Evolutionary conservation across 1,139 yeast species (phyloP).

Genomic region (Chernovozyma aurita): DNA sequence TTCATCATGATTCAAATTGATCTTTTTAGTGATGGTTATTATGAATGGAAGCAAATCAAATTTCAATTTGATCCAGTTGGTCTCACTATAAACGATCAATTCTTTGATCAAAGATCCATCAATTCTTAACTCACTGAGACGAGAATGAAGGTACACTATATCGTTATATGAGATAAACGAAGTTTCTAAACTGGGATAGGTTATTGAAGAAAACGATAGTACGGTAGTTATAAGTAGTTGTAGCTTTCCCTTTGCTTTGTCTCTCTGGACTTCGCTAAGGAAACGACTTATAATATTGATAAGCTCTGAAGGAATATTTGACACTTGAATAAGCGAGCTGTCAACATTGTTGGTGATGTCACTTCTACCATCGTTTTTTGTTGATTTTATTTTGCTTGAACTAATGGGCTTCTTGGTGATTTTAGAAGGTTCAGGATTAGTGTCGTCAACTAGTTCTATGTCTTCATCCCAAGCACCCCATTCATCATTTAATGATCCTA

Average conservation of each 20-base stretch:
- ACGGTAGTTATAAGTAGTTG: constrained; percentile 17
- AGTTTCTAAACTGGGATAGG: constrained; percentile 28
- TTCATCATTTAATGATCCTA: constrained; percentile 3
- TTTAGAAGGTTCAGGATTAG: background rate
- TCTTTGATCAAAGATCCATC: background rate
- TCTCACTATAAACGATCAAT: constrained; percentile 1
- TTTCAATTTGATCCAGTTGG: constrained; percentile 5
- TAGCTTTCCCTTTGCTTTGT: background rate
- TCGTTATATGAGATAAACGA: constrained; percentile 38
- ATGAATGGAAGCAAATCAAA: constrained; percentile 4
- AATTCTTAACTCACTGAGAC: background rate
- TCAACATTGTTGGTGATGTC: background rate
- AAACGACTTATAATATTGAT: background rate
- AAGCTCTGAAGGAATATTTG: background rate
- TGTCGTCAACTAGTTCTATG: background rate
- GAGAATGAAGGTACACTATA: constrained; percentile 19
- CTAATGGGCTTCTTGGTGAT: background rate
- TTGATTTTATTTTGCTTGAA: background rate
- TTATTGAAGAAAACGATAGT: constrained; percentile 26
- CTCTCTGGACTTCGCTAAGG: background rate
- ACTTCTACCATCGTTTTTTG: background rate
- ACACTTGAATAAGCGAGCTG: background rate
- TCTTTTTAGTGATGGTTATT: constrained; percentile 1
- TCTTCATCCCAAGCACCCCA: constrained; percentile 13
- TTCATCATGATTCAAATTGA: constrained; percentile 15